Percentiles rank a stretch among this genome's conserved stretches.
These are phyloP conservation scores for Solanum rostratum DNA, from an alignment of 257 asterid species.

Conservation along the genomic window DNA sequence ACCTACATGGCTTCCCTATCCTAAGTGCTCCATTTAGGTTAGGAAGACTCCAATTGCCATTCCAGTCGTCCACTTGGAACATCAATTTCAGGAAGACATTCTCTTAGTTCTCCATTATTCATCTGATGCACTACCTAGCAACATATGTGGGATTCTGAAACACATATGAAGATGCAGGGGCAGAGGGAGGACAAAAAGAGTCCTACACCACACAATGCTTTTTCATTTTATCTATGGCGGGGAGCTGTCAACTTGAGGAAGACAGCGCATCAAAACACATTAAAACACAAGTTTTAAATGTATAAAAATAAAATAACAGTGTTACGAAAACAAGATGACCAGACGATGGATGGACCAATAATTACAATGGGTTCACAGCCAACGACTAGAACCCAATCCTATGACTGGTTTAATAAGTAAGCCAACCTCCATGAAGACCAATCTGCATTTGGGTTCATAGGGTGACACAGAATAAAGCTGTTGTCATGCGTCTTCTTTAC, in stretches of 20 bases:
- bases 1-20: background rate
- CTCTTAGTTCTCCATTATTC: no score
- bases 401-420: background rate
- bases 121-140: background rate
- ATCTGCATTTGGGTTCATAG: conserved; percentile 33
- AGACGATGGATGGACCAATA: background rate
- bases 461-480: conserved; percentile 21
- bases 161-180: background rate
- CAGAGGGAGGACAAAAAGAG: background rate
- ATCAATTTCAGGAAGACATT: no score
- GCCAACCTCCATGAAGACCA: conserved; percentile 50
- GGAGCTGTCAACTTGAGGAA: background rate
- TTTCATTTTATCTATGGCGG: background rate
- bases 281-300: background rate
- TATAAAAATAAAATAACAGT: background rate
- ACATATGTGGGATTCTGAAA: background rate
- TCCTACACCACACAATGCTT: background rate
- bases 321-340: background rate
- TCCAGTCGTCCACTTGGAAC: background rate
- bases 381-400: background rate
- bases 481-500: conserved; percentile 10
- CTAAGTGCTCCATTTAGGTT: background rate
- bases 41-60: background rate
- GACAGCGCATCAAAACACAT: background rate
- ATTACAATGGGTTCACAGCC: background rate